Percentiles rank a stretch among this genome's conserved stretches.
Evolutionary conservation across 2,329 filamentous ascomycete species (phyloP).

Genomic region (Verticillium alfalfae): DNA sequence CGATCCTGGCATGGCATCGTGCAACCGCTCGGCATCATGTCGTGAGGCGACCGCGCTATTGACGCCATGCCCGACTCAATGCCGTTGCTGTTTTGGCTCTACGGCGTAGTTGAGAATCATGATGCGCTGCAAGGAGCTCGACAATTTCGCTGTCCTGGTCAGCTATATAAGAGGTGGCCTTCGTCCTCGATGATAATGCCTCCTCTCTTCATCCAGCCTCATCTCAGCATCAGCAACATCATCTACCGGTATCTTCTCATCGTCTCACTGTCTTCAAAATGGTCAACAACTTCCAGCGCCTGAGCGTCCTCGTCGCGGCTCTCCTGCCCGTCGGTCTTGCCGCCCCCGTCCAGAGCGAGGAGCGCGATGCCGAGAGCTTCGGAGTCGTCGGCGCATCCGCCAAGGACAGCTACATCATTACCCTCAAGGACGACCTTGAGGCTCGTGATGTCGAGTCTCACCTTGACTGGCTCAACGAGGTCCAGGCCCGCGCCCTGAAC

Average conservation of each 20-base stretch:
- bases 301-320: conserved; percentile 11
- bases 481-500: conserved; percentile 24
- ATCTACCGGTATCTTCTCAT: not conserved
- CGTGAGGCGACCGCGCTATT: not conserved
- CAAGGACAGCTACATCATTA: conserved; percentile 39
- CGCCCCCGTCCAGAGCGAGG: conserved; percentile 3
- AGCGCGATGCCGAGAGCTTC: not conserved
- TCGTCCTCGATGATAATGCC: not conserved
- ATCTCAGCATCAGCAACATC: not conserved
- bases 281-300: conserved; percentile 10
- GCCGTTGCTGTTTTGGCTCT: not conserved
- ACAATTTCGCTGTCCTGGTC: not conserved
- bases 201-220: not conserved
- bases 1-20: not conserved
- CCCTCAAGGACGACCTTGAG: conserved; percentile 29
- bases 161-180: not conserved
- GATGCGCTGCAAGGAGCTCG: not conserved
- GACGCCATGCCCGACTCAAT: not conserved
- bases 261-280: conserved; percentile 4
- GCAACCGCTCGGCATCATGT: not conserved
- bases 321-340: conserved; percentile 6
- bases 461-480: conserved; percentile 15
- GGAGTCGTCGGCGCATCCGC: conserved; percentile 14
- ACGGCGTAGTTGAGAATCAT: not conserved
- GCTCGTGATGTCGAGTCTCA: conserved; percentile 19